Conservation (phyloP, 2,329 filamentous ascomycete species). For the Pestalotiopsis sp. region DNA sequence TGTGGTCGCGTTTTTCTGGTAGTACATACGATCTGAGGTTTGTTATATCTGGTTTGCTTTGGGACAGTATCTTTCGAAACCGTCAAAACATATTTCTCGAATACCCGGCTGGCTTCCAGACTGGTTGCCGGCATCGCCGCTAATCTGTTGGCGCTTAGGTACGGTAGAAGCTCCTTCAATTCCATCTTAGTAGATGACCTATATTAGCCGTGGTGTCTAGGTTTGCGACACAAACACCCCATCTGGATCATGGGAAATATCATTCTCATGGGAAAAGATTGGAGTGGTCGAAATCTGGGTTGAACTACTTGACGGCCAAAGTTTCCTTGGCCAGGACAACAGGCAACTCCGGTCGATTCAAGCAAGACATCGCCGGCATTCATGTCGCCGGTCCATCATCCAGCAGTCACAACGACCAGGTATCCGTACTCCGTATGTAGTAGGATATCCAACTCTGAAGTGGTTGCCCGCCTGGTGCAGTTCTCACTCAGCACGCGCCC, state of each 20-base stretch:
- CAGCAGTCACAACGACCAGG: too few relatives aligned
- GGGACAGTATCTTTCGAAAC: not conserved
- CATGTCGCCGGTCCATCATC: too few relatives aligned
- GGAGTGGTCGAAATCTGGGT: not conserved
- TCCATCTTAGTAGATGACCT: not conserved
- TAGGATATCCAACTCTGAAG: not conserved
- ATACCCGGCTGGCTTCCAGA: not conserved
- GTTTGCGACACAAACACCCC: not conserved
- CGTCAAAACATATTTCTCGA: not conserved
- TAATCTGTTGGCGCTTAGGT: slow-evolving; percentile 1
- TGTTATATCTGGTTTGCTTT: not conserved
- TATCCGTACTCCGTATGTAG: too few relatives aligned
- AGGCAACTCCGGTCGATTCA: slow-evolving; percentile 1
- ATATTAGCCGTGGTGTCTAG: not conserved
- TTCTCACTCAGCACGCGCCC: not conserved
- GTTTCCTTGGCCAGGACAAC: not conserved
- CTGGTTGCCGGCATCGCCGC: not conserved
- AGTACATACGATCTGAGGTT: too few relatives aligned
- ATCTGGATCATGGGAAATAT: not conserved
- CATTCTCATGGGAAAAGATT: not conserved
- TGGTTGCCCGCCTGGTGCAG: not conserved
- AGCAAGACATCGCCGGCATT: not conserved
- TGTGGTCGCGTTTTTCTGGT: too few relatives aligned
- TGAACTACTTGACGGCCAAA: not conserved
- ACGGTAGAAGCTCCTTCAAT: not conserved